A percentile compares a stretch with the other conserved stretches of the same genome.
These are phyloP conservation scores for Cystobasidium tubakii DNA, from an alignment of 768 basidiomycete genomes.

Conservation along the genomic window DNA sequence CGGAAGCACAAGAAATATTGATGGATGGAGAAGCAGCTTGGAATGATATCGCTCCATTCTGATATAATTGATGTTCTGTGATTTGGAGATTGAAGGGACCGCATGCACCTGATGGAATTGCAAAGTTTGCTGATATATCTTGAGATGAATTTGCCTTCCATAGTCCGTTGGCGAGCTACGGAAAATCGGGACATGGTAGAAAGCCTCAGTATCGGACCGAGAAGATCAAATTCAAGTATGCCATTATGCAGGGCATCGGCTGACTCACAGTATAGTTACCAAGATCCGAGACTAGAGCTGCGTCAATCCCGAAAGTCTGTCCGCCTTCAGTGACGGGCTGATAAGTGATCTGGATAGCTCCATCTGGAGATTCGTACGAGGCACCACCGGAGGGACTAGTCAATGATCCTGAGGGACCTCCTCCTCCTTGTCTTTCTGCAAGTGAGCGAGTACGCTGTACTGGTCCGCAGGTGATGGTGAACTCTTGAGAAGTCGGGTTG, in stretches of 20 bases:
- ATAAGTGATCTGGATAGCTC: slow-evolving; percentile 14
- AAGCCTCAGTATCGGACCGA: too few species aligned
- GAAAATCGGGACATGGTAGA: too few species aligned
- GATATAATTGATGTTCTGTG: slow-evolving; percentile 30
- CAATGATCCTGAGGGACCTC: slow-evolving; percentile 27
- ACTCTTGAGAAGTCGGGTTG: neutral
- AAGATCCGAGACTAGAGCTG: neutral
- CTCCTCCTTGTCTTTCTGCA: neutral
- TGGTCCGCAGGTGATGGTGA: slow-evolving; percentile 20
- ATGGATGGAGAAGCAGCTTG: slow-evolving; percentile 29
- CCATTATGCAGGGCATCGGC: too few species aligned
- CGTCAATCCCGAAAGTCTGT: slow-evolving; percentile 31
- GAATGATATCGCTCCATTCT: slow-evolving; percentile 22
- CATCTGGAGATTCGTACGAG: slow-evolving; percentile 1
- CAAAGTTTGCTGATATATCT: slow-evolving; percentile 14
- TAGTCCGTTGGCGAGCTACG: slow-evolving; percentile 21
- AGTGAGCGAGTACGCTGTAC: neutral
- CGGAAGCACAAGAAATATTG: slow-evolving; percentile 9
- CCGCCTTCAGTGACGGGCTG: slow-evolving; percentile 28
- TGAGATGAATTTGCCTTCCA: slow-evolving; percentile 15
- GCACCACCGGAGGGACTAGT: slow-evolving; percentile 13
- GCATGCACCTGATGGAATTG: slow-evolving; percentile 26
- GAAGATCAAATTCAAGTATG: too few species aligned
- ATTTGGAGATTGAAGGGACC: slow-evolving; percentile 10
- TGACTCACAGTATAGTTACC: slow-evolving; percentile 26